Base-by-base conservation (phyloP, 176 grass and related monocot species). In the Carex myosuroides region DNA sequence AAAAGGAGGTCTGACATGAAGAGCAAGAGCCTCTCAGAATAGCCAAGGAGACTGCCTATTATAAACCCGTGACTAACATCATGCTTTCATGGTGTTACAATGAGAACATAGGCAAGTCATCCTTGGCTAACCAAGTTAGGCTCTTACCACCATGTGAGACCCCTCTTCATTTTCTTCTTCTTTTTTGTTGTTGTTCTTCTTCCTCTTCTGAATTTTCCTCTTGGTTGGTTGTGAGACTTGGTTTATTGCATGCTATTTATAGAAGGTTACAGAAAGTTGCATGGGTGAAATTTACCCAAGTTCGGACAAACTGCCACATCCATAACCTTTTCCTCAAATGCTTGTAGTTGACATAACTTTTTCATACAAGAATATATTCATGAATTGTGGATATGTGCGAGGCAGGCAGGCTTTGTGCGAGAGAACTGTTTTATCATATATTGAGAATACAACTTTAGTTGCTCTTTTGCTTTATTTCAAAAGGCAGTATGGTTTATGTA, bases 1-100 rank as follows among this genome's bases (percentile, higher is more conserved):
- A 83, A 78, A 56, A 64, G 83, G 11, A 74, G 55, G 35, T 78
- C 44, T 85, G 24, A 60, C 83, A 85, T 85, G 83, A 37, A 85
- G 56, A 61, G 17, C 32, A 85, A 85, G 83, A 78, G 55, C 67
- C 68, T 21, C 83, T 85, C 53, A 78, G 70, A 76, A 22, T 85
- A 85, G 83, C 83, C 83, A 85, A 85, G 83, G 68, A 75, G 83
- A 85, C 70, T 78, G 68, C 83, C 83, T 85, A 85, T 78, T 48
- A 60, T 39, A 72, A 57, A 44, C 64, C 41, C 46, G 29, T 52
- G 44, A 39, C 21, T 75, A 61, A 71, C 44, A 53, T 75, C 10
- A 52, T 75, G 46, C 44, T 75, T 75, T 53, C 44, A 59, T 60
- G 26, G 37, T 57, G 48, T 32, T 17, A 54, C 52, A 85, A 73